These are phyloP conservation scores for Panaeolus cyanescens DNA, from an alignment of 768 basidiomycete species.

Conservation along the genomic window DNA sequence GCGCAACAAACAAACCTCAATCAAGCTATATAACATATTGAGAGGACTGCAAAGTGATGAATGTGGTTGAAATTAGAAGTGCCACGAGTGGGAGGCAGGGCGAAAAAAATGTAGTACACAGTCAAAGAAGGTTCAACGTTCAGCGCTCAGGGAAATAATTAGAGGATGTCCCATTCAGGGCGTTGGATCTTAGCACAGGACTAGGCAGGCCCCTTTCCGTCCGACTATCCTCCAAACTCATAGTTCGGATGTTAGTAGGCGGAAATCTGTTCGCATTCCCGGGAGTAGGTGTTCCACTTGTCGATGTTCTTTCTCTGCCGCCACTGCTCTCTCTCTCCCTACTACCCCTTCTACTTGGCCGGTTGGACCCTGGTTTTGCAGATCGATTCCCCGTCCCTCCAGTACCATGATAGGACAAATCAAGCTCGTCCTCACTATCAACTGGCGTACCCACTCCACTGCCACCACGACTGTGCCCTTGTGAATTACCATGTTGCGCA, in stretches of 20 bases:
- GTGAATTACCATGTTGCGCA: constrained; percentile 15
- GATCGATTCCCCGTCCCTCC: constrained; percentile 42
- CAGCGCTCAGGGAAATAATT: constrained; percentile 3
- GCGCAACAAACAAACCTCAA: background rate
- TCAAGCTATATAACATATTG: background rate
- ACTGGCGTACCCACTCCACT: constrained; percentile 36
- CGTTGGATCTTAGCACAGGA: constrained; percentile 52
- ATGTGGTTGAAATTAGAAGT: background rate
- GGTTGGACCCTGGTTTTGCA: constrained; percentile 25
- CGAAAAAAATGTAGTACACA: background rate
- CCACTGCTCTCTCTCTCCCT: constrained; percentile 14
- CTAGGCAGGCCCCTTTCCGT: constrained; percentile 65
- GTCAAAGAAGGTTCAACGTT: background rate
- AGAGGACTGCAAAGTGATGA: background rate
- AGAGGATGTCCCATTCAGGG: constrained; percentile 12
- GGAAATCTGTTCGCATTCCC: constrained; percentile 1
- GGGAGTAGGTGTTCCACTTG: background rate
- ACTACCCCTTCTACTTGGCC: constrained; percentile 13
- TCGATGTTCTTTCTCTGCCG: constrained; percentile 7
- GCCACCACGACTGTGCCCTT: background rate
- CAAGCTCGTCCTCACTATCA: constrained; percentile 43
- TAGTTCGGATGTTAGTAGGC: constrained; percentile 11
- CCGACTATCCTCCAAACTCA: constrained; percentile 40
- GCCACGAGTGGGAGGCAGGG: background rate
- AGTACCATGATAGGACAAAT: constrained; percentile 14